Evolutionary conservation across 2,329 filamentous ascomycete genomes (phyloP), one percentile per base, ranked within the genome.

Genomic region (Claviceps quebecensis): DNA sequence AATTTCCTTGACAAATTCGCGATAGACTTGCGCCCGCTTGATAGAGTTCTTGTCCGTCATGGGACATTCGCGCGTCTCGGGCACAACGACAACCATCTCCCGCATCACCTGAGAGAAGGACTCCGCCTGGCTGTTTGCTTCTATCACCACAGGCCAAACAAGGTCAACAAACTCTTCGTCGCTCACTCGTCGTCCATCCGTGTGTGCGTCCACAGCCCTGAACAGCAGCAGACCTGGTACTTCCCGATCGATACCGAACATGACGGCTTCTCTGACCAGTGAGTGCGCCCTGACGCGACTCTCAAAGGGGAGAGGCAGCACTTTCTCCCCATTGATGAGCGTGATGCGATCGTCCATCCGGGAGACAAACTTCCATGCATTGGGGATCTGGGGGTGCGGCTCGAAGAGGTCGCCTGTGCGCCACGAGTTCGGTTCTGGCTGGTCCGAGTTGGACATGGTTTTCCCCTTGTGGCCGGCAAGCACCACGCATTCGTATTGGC

Each of bases 281-380:
- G 22, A 23, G 14, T 45, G 41, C 8, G 70, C 72, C 1, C 71
- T 62, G 4, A 84, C 71, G 0, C 68, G 69, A 2, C 71, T 74
- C 60, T 86, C 82, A 3, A 84, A 61, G 0, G 77, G 75, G 1
- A 75, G 73, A 1, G 81, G 81, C 56, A 84, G 80, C 54, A 85
- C 83, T 56, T 85, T 86, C 67, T 84, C 84, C 2, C 82, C 81
- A 6, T 80, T 85, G 9, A 77, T 67, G 4, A 86, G 69, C 0
- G 76, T 77, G 38, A 85, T 71, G 49, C 80, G 80, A 3, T 77
- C 73, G 56, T 86, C 83, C 0, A 74, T 72, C 40, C 82, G 69
- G 1, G 76, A 78, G 50, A 81, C 72, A 57, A 84, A 84, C 37
- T 72, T 71, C 80, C 81, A 86, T 0, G 78, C 77, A 50, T 75